A percentile compares a stretch with the other conserved stretches of the same genome.
phyloP scores from a whole-genome alignment of 2,329 filamentous ascomycete species.

The Colletotrichum higginsianum region DNA sequence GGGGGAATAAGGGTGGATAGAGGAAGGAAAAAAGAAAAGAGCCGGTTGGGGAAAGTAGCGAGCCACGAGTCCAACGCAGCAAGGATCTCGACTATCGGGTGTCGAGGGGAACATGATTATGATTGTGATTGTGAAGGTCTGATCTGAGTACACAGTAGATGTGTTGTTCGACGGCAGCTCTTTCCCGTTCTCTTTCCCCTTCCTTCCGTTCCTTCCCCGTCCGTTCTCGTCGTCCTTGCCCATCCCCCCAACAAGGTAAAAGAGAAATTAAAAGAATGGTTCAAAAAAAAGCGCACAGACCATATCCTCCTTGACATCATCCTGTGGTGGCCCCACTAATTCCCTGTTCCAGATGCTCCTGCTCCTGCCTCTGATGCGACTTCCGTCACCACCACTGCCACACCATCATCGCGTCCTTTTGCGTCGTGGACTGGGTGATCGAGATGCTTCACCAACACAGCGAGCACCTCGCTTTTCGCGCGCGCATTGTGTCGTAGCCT shows the following conservation, averaged over 20 bases:
- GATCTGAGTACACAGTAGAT: neutral
- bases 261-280: no score
- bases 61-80: conserved; percentile 22
- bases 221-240: neutral
- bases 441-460: conserved; percentile 26
- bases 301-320: conserved; percentile 37
- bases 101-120: neutral
- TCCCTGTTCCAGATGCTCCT: conserved; percentile 19
- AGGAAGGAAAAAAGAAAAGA: neutral
- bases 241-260: neutral
- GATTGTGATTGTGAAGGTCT: neutral
- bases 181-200: neutral
- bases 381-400: conserved; percentile 19
- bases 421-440: conserved; percentile 5
- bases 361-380: neutral
- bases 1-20: no score
- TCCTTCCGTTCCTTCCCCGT: conserved; percentile 12
- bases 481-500: conserved; percentile 11
- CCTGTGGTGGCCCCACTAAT: conserved; percentile 27
- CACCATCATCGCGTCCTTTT: conserved; percentile 24
- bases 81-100: conserved; percentile 33
- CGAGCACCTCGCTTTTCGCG: conserved; percentile 10
- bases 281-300: neutral
- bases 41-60: neutral
- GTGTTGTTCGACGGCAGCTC: neutral